Conservation (phyloP, 371 early-diverging fungal genomes). For the Antonospora locustae region DNA sequence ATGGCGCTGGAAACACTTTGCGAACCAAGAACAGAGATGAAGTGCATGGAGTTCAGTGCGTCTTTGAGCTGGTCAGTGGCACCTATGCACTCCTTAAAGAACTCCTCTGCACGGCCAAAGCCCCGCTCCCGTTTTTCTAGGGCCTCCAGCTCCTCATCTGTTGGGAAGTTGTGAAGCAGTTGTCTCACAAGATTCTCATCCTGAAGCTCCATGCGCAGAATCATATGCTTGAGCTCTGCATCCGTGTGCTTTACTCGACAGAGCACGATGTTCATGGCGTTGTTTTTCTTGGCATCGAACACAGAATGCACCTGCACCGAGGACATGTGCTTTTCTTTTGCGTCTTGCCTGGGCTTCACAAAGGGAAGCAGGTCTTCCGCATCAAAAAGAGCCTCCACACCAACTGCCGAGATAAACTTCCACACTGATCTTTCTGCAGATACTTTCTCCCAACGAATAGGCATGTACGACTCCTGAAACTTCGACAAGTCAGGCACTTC, state of each 20-base stretch:
- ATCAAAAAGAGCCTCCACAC: too few relatives aligned
- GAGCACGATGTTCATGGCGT: conserved; percentile 42
- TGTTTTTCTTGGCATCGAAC: conserved; percentile 36
- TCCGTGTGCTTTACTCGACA: conserved; percentile 32
- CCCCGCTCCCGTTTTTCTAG: background rate
- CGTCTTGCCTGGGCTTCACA: too few relatives aligned
- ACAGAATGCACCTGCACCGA: too few relatives aligned
- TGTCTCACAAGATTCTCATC: conserved; percentile 47
- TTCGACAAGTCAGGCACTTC: too few relatives aligned
- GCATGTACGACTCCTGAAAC: too few relatives aligned
- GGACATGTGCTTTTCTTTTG: too few relatives aligned
- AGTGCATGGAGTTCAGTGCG: conserved; percentile 2
- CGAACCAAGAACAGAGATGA: conserved; percentile 13
- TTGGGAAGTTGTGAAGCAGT: conserved; percentile 37
- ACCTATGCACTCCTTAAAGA: conserved; percentile 30
- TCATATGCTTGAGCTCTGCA: conserved; percentile 14
- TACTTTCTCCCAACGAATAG: too few relatives aligned
- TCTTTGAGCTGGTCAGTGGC: conserved; percentile 4
- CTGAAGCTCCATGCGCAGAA: conserved; percentile 6
- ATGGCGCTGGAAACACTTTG: background rate
- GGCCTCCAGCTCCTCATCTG: conserved; percentile 26
- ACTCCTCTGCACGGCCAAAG: conserved; percentile 26
- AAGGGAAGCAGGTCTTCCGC: too few relatives aligned
- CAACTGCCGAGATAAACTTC: too few relatives aligned
- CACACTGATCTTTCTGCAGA: too few relatives aligned